Evolutionary conservation across 352 stramenopile species (phyloP), one percentile per base, ranked within the genome.

Genomic region (Pythium aristosporum): DNA sequence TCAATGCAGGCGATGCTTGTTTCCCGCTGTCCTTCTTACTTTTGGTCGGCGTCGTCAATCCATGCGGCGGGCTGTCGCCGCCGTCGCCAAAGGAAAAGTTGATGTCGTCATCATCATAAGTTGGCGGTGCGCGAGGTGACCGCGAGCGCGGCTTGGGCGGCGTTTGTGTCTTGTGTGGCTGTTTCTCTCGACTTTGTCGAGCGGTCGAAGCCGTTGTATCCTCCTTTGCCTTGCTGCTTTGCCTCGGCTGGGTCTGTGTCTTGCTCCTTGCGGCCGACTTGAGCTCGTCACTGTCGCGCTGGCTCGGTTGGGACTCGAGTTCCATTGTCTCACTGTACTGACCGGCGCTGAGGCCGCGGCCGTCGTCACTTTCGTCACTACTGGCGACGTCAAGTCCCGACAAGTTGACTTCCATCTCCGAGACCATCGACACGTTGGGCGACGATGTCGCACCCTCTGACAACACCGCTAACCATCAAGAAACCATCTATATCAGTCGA

Each of bases 361-460:
- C 52, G 8, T 69, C 20, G 34, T 66, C 57, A n/a, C 52, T 68
- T 18, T 73, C 49, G 36, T 66, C 57, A 30, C 52, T 65, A 7
- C 28, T 55, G 28, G 30, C 60, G 11, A 5, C 30, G 5, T 64
- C 46, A 0, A 73, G 15, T 8, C 58, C 65, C 4, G 65, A 72
- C 28, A 64, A 21, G n/a, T 68, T 67, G 37, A 57, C 57, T 37
- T 65, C 63, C 50, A 59, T 60, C 21, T 65, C 63, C 25, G 65
- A 67, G 15, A 65, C 32, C 65, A 72, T 69, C 20, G 61, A 69
- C 25, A 73, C 13, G 36, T 70, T 65, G 15, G 49, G 54, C 7
- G 67, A 69, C 25, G 67, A 72, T 15, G 42, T 28, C 30, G 48
- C 30, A 15, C 52, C 61, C 41, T 73, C 66, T 2, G 66, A 73